Evolutionary conservation across 1,284 basidiomycete genomes (phyloP), one percentile per base, ranked within the genome.

Genomic region (Cryptococcus neoformans): DNA sequence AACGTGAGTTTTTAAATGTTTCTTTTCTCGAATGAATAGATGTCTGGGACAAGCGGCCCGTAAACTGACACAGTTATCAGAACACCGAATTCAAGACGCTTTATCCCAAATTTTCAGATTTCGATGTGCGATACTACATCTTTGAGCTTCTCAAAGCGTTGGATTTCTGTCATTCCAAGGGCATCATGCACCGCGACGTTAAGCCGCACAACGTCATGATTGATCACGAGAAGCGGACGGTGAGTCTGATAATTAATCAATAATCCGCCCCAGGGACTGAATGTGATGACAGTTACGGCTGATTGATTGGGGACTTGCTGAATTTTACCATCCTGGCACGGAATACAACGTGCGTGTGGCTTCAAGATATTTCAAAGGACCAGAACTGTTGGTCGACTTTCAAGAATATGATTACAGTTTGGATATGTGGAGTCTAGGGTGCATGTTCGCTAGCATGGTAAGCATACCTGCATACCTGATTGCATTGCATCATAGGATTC

Each of bases 201-300:
- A 99, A 99, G 77, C 95, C 96, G 4, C 93, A 97, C 80, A 99
- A 99, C 76, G 94, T 99, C 57, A 98, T 99, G 93, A 98, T 99
- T 77, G 96, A 99, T 79, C 94, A 98, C 73, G 92, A 97, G 71
- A 88, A 89, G 76, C 87, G 91, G 73, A 93, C 94, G 83, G 91
- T 90, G 71, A 62, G 81, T 61, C 16, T 34, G 16, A 21, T 21
- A 10, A 1, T 41, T 39, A 12, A 35, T 3, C 16, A 39, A 8
- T 57, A 59, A 17, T 50, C 56, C 54, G 6, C 71, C 6, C 11
- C 21, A 48, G 35, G 21, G 21, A 21, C 21, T 21, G 21, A 21
- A 34, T 48, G 21, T 21, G 21, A 21, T 21, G 21, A 21, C 66
- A 93, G 89, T 82, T 97, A 55, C 89, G 95, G 40, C 82, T 99